Base-by-base conservation (phyloP, 345 rosid genomes). In the Salix suchowensis region DNA sequence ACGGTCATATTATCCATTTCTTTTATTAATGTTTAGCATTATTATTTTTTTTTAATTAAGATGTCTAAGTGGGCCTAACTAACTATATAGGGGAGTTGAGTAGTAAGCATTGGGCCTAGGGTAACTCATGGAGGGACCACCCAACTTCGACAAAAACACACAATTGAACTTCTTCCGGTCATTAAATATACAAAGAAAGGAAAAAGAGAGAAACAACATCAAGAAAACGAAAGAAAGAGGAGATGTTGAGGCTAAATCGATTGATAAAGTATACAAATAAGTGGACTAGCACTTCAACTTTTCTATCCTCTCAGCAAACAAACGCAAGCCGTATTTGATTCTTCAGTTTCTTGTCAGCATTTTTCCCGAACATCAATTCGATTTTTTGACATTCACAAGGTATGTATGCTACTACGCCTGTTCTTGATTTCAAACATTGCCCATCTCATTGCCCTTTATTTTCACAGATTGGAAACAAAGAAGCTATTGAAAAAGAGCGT, bases 301-400 rank as follows among this genome's bases (percentile, higher is more conserved):
- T 77, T 8, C 24, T 34, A 46, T 62, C 37, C 34, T 68, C 40
- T 40, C 72, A 44, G 6, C 74, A 40, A 40, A 19, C 68, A 67
- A 24, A 23, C 24, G 11, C 67, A 26, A 37, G 15, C 32, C 40
- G 54, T 19, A 42, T 32, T 48, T 34, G 14, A 34, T 26, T 65
- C 72, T 48, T 36, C 76, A 65, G 86, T 83, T 61, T 91, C 87
- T 75, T 70, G 82, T 13, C 84, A 75, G 37, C 78, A 73, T 21
- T 76, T 78, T 60, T 86, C 86, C 82, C 93, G 74, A 72, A 83
- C 88, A 72, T 79, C 89, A 34, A 76, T 76, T 68, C 97, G 97
- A 52, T 90, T 88, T 88, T 87, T 94, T 79, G 95, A 94, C 81
- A 64, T 90, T 69, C 87, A 89, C 85, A 70, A 90, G 91, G 97